These are phyloP conservation scores for Camelina laxa DNA, from an alignment of 345 rosid species.

Conservation along the genomic window DNA sequence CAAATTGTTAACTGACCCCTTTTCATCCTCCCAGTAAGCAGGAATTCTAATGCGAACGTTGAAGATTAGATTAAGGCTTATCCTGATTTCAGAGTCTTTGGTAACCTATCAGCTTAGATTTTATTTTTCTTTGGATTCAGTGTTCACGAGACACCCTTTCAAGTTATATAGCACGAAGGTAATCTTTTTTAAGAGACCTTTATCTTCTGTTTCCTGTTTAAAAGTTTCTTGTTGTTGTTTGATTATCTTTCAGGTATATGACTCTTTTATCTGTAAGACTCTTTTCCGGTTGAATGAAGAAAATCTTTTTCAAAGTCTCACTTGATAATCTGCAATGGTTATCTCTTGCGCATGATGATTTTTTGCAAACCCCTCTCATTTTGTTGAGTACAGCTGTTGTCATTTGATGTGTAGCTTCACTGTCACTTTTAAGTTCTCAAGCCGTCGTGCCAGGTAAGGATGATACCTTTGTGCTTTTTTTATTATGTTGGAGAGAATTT, in stretches of 20 bases:
- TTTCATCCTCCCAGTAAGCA: neutral
- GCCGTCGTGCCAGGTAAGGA: neutral
- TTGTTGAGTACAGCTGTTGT: neutral
- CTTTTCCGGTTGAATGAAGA: neutral
- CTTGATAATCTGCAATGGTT: neutral
- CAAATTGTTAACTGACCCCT: neutral
- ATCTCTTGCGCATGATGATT: neutral
- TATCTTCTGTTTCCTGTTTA: neutral
- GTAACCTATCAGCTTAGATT: neutral
- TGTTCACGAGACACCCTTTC: neutral
- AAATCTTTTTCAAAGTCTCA: neutral
- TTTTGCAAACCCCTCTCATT: neutral
- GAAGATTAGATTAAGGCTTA: neutral
- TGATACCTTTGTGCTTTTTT: neutral
- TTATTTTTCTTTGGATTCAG: neutral
- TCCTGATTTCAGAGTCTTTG: neutral
- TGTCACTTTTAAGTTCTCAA: neutral
- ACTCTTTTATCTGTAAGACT: neutral
- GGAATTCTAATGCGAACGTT: neutral
- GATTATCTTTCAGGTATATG: neutral
- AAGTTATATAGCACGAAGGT: conserved; percentile 2
- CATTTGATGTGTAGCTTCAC: neutral
- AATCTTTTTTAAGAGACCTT: neutral
- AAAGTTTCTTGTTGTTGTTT: neutral
- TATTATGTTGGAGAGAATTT: neutral